Conservation (phyloP, 2,329 filamentous ascomycete genomes). For the Sporothrix humicola region DNA sequence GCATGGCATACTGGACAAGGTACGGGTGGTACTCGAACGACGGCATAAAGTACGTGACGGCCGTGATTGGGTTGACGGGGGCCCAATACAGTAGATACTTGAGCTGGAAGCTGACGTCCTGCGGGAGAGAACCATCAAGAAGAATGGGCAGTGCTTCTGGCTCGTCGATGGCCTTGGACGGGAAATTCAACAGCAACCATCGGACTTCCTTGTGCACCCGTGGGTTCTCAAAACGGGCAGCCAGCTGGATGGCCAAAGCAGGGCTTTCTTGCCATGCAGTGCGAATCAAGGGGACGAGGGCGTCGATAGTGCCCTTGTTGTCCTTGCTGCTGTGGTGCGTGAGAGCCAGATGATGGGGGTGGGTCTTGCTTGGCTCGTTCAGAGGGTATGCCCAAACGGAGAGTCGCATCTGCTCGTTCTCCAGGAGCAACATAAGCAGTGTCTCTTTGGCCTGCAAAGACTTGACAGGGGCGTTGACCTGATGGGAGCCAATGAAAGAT, state of each 20-base stretch:
- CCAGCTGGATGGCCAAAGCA: conserved; percentile 84
- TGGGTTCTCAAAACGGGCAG: conserved; percentile 76
- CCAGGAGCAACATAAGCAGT: conserved; percentile 77
- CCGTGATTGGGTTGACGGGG: conserved; percentile 88
- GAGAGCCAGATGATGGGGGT: conserved; percentile 43
- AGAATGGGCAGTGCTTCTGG: conserved; percentile 84
- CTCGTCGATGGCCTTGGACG: conserved; percentile 80
- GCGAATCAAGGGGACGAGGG: conserved; percentile 68
- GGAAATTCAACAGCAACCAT: conserved; percentile 78
- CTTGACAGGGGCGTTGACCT: conserved; percentile 62
- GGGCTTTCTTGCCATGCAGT: conserved; percentile 89
- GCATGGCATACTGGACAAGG: conserved; percentile 95
- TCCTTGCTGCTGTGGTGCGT: conserved; percentile 51
- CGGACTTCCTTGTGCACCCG: conserved; percentile 77
- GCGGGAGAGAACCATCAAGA: conserved; percentile 75
- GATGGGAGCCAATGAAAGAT: conserved; percentile 61
- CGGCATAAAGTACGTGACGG: conserved; percentile 90
- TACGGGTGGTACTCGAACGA: conserved; percentile 90
- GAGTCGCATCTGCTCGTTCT: conserved; percentile 82
- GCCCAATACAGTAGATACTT: conserved; percentile 96
- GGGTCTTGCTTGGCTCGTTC: conserved; percentile 57
- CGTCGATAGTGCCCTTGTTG: conserved; percentile 44
- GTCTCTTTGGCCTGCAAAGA: conserved; percentile 80
- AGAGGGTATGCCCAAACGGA: conserved; percentile 90
- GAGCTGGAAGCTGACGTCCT: conserved; percentile 81